Evolutionary conservation across 2,329 filamentous ascomycete genomes (phyloP), one percentile per base, ranked within the genome.

Genomic region (Fusarium palustre): DNA sequence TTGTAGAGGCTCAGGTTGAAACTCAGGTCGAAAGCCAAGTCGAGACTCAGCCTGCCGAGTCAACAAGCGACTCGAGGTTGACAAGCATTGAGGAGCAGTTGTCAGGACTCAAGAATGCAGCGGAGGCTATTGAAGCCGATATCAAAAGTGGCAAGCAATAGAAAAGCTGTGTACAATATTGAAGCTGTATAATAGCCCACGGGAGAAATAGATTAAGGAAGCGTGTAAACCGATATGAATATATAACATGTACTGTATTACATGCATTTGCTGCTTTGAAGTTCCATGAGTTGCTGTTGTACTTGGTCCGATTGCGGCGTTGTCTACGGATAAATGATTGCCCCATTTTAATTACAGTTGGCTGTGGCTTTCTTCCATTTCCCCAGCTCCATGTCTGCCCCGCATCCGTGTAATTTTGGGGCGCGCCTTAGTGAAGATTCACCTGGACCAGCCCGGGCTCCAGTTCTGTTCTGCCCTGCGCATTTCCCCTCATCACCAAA

Each of bases 401-500:
- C 60, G 47, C 56, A 56, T 50, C 48, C 38, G 30, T 50, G 25
- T 25, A 55, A 30, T 43, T 58, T 57, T 36, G 56, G 46, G 65
- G 50, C 22, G 30, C 30, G 30, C 20, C 13, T 33, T 45, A 56
- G 58, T 38, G 48, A 64, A 10, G 42, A 62, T 52, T 39, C 45
- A 43, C 57, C 47, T 49, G 42, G 46, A 70, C 53, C 42, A 50
- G 34, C 24, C 48, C 48, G 18, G 28, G 47, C 24, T 33, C 48
- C 22, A 38, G 47, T 24, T 10, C 47, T 28, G 48, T 16, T 24
- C 70, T 66, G 69, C 69, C 50, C 75, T 76, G 73, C 73, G 75
- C 74, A 77, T 73, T 76, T 78, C 74, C 75, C 75, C 76, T 78
- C 76, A 75, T 75, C 74, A 76, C 74, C 72, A 63, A 73, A 72